phyloP scores from a whole-genome alignment of 1,284 basidiomycete species.

The Marasmius sp. region DNA sequence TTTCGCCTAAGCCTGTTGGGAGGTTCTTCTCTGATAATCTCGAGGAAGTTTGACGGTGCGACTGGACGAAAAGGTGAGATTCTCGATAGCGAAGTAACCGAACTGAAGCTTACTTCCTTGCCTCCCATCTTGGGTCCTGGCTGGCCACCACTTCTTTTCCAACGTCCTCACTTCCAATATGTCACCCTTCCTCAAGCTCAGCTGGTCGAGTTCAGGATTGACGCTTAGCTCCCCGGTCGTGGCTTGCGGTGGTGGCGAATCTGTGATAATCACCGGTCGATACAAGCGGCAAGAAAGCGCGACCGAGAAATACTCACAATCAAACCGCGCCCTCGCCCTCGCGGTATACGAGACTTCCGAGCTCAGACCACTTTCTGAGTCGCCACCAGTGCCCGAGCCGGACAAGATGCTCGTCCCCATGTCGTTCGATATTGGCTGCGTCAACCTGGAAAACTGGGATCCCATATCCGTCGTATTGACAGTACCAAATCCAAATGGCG shows the following conservation, averaged over 20 bases:
- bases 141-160: constrained; percentile 21
- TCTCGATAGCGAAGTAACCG: neutral
- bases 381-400: neutral
- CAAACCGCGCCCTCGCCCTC: constrained; percentile 4
- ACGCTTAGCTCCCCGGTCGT: neutral
- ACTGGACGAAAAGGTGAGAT: neutral
- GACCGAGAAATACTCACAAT: constrained; percentile 1
- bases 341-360: constrained; percentile 5
- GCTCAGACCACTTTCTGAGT: constrained; percentile 3
- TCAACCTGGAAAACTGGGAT: neutral
- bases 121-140: constrained; percentile 22
- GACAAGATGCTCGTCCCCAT: neutral
- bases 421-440: neutral
- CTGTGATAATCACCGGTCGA: neutral
- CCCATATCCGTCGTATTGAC: neutral
- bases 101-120: constrained; percentile 5
- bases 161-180: constrained; percentile 7
- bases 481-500: no score
- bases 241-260: neutral
- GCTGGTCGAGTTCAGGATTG: neutral
- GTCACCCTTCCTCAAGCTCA: constrained; percentile 11
- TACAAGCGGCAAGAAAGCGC: neutral
- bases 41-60: constrained; percentile 12
- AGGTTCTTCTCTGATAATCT: constrained; percentile 3
- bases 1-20: neutral